phyloP scores from a whole-genome alignment of 2,329 filamentous ascomycete species.

The Fusarium torreyae region DNA sequence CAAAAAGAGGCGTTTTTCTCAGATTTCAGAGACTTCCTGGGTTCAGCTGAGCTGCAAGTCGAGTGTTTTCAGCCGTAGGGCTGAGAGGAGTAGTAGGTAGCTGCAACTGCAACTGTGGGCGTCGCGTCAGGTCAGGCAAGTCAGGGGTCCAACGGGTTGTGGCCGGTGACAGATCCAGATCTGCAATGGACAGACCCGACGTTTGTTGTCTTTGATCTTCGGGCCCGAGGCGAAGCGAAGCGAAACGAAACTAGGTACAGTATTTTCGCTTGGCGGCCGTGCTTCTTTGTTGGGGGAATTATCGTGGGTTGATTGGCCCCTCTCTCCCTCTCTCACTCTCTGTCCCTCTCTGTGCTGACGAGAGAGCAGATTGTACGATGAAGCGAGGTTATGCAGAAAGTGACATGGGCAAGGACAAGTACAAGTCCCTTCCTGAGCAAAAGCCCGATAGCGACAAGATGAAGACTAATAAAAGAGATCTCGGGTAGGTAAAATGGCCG shows the following conservation, averaged over 20 bases:
- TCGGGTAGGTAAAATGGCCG: conserved; percentile 30
- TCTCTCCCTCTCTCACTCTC: neutral
- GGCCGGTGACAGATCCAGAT: conserved; percentile 31
- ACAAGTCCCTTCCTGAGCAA: too few species aligned
- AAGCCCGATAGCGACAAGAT: too few species aligned
- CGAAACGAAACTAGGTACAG: neutral
- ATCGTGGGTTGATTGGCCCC: conserved; percentile 11
- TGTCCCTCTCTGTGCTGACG: neutral
- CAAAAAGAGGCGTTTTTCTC: conserved; percentile 22
- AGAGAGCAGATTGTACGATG: neutral
- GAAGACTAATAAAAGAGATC: neutral
- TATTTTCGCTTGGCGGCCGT: conserved; percentile 21
- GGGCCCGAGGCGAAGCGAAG: conserved; percentile 32
- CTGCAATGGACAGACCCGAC: conserved; percentile 1
- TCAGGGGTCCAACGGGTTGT: conserved; percentile 24
- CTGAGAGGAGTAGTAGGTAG: neutral
- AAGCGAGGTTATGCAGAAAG: too few species aligned
- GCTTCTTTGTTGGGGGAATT: conserved; percentile 11
- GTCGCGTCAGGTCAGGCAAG: conserved; percentile 15
- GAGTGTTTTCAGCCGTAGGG: conserved; percentile 22
- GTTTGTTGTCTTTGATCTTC: conserved; percentile 31
- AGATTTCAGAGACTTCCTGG: conserved; percentile 9
- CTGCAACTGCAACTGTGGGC: conserved; percentile 5
- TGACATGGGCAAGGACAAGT: too few species aligned
- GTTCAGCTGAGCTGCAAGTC: conserved; percentile 34